These are phyloP conservation scores for Myrmaecium sp. DNA, from an alignment of 2,329 filamentous ascomycete genomes.

Conservation along the genomic window DNA sequence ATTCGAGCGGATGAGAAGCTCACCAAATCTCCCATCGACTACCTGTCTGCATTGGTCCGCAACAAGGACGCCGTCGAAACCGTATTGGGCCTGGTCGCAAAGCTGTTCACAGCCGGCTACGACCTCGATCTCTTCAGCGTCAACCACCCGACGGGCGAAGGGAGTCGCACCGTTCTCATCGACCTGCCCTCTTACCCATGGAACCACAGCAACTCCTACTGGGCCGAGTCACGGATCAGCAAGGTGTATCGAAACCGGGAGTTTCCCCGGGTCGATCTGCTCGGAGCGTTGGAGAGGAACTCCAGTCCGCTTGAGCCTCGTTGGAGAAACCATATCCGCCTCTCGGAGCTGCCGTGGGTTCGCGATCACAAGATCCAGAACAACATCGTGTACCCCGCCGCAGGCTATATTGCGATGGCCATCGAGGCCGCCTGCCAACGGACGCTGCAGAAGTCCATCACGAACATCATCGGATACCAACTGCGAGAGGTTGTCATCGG, in stretches of 20 bases:
- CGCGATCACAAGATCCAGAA: conserved; percentile 11
- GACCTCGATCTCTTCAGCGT: conserved; percentile 10
- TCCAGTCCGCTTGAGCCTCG: conserved; percentile 8
- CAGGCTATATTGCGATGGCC: conserved; percentile 14
- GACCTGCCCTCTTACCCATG: conserved; percentile 12
- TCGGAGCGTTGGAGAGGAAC: conserved; percentile 12
- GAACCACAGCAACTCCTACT: conserved; percentile 10
- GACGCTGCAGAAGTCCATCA: no score
- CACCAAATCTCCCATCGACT: conserved; percentile 3
- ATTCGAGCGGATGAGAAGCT: conserved; percentile 4
- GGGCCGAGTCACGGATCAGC: conserved; percentile 5
- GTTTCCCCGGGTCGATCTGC: conserved; percentile 9
- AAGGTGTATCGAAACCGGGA: conserved; percentile 2
- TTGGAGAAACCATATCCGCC: conserved; percentile 9
- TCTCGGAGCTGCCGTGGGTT: conserved; percentile 11
- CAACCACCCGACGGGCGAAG: conserved; percentile 8
- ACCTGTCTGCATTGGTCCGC: conserved; percentile 2
- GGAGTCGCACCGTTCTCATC: conserved; percentile 6
- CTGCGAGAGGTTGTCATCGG: conserved; percentile 2
- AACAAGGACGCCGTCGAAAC: conserved; percentile 1
- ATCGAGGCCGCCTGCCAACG: conserved; percentile 13
- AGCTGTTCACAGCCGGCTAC: conserved; percentile 6
- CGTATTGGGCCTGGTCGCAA: conserved; percentile 7
- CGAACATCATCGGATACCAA: conserved; percentile 1
- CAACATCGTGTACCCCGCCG: conserved; percentile 13